Conservation (phyloP, 2,329 filamentous ascomycete species). For the Aspergillus ochraceoroseus region DNA sequence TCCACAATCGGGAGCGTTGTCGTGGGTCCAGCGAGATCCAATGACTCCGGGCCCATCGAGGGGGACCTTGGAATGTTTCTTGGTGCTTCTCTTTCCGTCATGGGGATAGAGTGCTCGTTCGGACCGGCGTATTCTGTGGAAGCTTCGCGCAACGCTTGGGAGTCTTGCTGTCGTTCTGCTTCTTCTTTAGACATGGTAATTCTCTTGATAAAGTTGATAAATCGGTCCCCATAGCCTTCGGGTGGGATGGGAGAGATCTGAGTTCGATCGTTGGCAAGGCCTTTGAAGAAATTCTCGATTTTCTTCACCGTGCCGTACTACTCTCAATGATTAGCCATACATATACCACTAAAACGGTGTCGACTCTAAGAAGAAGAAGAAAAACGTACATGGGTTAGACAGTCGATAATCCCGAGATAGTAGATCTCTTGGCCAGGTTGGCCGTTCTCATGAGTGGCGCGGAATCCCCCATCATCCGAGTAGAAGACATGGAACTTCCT, state of each 20-base stretch:
- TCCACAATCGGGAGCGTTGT: constrained; percentile 77
- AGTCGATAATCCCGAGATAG: constrained; percentile 97
- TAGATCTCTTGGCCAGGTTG: constrained; percentile 85
- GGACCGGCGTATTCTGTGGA: constrained; percentile 36
- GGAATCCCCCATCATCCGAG: constrained; percentile 86
- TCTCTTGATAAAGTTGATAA: constrained; percentile 83
- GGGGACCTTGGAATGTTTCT: constrained; percentile 59
- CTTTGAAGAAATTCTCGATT: constrained; percentile 95
- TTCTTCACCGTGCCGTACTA: constrained; percentile 94
- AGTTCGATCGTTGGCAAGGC: constrained; percentile 71
- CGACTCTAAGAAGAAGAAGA: no score
- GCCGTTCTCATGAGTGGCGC: constrained; percentile 88
- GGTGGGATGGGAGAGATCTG: constrained; percentile 92
- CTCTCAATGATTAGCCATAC: constrained; percentile 6
- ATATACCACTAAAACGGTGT: not conserved
- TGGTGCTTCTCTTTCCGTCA: constrained; percentile 58
- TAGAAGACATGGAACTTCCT: constrained; percentile 81
- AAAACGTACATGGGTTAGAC: constrained; percentile 80
- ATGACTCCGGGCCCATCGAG: constrained; percentile 53
- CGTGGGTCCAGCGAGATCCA: constrained; percentile 51
- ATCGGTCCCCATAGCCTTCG: constrained; percentile 85
- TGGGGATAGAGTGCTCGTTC: constrained; percentile 53
- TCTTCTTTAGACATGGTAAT: constrained; percentile 89
- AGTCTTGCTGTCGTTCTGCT: constrained; percentile 52
- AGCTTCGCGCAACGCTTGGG: constrained; percentile 26